Conservation (phyloP, 2,329 filamentous ascomycete genomes). For the Leptographium wingfieldii region DNA sequence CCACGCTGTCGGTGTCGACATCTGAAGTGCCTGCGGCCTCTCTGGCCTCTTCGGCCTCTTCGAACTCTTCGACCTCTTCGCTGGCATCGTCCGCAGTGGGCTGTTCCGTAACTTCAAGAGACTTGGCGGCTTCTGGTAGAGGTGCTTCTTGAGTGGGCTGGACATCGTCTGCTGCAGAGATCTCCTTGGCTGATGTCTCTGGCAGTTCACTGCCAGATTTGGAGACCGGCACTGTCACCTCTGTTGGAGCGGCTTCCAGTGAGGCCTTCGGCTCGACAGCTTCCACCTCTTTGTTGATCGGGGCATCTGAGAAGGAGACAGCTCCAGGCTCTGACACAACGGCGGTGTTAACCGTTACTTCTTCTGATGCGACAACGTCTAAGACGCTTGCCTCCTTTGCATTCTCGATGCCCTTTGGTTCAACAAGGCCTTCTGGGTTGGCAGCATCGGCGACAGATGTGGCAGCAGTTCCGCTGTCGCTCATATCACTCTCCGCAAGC, state of each 20-base stretch:
- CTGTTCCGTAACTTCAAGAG: neutral
- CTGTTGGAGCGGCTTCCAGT: neutral
- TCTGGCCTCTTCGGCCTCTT: conserved; percentile 10
- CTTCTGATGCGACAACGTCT: neutral
- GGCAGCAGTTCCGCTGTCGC: neutral
- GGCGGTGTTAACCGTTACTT: neutral
- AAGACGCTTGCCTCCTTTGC: no score
- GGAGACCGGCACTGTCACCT: neutral
- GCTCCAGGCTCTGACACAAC: no score
- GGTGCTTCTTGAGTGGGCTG: neutral
- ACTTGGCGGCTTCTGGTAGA: neutral
- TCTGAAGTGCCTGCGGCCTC: neutral
- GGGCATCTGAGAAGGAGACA: no score
- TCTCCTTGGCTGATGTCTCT: neutral
- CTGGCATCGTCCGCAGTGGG: neutral
- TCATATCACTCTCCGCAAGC: neutral
- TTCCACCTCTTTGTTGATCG: neutral
- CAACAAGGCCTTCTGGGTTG: neutral
- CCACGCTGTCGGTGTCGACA: neutral
- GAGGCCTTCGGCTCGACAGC: neutral
- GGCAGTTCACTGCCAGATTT: neutral
- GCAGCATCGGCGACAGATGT: neutral
- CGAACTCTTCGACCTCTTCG: conserved; percentile 3
- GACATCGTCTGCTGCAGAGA: neutral
- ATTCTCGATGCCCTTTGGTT: no score